Evolutionary conservation across 2,329 filamentous ascomycete genomes (phyloP), one percentile per base, ranked within the genome.

Genomic region (Pyrenochaeta sp.): DNA sequence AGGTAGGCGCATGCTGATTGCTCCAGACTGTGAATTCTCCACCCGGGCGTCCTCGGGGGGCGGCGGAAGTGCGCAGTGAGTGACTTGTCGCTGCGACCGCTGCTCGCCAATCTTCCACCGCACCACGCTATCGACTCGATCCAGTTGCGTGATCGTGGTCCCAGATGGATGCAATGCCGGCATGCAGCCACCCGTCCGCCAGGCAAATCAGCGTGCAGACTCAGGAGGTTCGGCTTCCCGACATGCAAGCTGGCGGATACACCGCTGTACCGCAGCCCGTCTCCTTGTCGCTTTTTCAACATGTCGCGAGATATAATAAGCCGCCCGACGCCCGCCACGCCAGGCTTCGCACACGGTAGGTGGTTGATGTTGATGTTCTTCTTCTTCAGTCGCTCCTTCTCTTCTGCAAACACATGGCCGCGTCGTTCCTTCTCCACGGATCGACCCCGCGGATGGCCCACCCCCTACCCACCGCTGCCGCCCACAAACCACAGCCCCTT

Each of bases 231-330:
- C 57, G 58, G 56, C 58, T 59, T 61, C 41, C 57, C 55, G 56
- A 62, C n/a, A 30, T 27, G 32, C 31, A 44, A 49, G 37, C 54
- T 56, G 43, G 52, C 49, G 39, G 21, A 27, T 36, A 49, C 51
- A 45, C 54, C 41, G 49, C 43, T 49, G 35, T 42, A 12, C 49
- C 27, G 43, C 46, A 42, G 10, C 33, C 40, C 45, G 47, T 33
- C 59, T 55, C 58, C 56, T 43, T 43, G 61, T 66, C 61, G 30
- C 51, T 64, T 66, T 49, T 55, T 65, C 52, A 41, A 32, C 10
- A n/a, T 29, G 17, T 48, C 31, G 31, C 36, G 17, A 36, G 29
- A 54, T 27, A 27, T 27, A 27, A 59, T 50, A 56, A 59, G 53
- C 18, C n/a, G n/a, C 18, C 18, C 21, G 36, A 20, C 9, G 18